Base-by-base conservation (phyloP, 179 eudicot species). In the Actinidia polygama region DNA sequence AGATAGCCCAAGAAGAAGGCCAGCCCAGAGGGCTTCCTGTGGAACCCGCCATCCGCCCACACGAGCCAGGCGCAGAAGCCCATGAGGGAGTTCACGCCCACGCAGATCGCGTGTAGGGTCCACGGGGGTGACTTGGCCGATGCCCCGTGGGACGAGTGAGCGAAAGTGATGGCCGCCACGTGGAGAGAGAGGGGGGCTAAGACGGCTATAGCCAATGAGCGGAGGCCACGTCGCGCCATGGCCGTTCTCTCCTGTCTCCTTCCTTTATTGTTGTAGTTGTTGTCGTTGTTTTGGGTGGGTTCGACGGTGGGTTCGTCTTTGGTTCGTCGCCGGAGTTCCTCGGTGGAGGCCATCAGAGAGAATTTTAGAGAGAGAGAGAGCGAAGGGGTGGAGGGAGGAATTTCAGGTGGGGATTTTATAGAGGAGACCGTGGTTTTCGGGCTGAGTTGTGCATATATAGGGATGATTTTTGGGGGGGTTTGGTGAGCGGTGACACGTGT, bases 11-110 rank as follows among this genome's bases (percentile, higher is more conserved):
- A 26, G 74, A 87, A 91, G 36, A 93, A 54, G 1, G 83, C 83
- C 68, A 89, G 24, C 0, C 84, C 85, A 0, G 14, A 64, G 9
- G 95, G 95, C 81, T 79, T 79, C 73, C 84, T 79, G 46, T 93
- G 96, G 53, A 95, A 91, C 86, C 98, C 98, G 7, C 96, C 98
- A 5, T 92, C 93, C 18, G 95, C 97, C 98, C 98, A 95, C 4
- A 94, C 93, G 0, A 95, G 88, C 98, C 98, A 95, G 0, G 89
- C 96, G 9, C 94, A 88, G 0, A 92, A 86, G 84, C 98, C 95
- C 94, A 93, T 88, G 0, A 95, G 79, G 2, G 81, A 47, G 0
- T 92, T 75, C 5, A 89, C 88, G 23, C 81, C 90, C 77, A 94
- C 59, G 18, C 88, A 89, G 8, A 92, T 84, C 50, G 81, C 67